phyloP scores from a whole-genome alignment of 257 asterid genomes.

The Paulownia fortunei region DNA sequence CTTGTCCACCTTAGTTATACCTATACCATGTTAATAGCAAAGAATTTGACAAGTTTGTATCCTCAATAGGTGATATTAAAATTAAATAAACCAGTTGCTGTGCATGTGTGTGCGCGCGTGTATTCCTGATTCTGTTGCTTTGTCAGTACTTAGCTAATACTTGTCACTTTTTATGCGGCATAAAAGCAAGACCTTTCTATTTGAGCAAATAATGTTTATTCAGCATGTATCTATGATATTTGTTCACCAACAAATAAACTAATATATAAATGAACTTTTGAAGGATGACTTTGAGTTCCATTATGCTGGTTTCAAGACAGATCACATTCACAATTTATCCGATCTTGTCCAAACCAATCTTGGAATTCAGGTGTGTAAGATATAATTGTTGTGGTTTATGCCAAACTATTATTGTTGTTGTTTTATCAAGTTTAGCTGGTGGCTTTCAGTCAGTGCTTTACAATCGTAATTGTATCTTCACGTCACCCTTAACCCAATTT shows the following conservation, averaged over 20 bases:
- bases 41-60: not conserved
- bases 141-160: conserved; percentile 10
- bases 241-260: conserved; percentile 18
- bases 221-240: conserved; percentile 9
- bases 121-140: conserved; percentile 28
- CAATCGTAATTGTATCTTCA: conserved; percentile 9
- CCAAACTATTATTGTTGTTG: conserved; percentile 10
- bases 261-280: conserved; percentile 35
- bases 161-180: not conserved
- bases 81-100: conserved; percentile 3
- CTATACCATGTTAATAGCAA: not conserved
- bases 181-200: not conserved
- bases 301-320: conserved; percentile 80
- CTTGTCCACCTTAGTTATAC: conserved; percentile 1
- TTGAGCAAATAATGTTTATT: not conserved
- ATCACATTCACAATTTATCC: conserved; percentile 88
- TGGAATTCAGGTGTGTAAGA: conserved; percentile 69
- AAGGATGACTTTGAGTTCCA: conserved; percentile 88
- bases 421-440: conserved; percentile 24
- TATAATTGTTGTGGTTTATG: not conserved
- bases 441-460: conserved; percentile 20
- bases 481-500: conserved; percentile 26
- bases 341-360: conserved; percentile 88
- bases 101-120: not conserved
- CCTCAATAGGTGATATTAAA: not conserved